phyloP scores from a whole-genome alignment of 2,329 filamentous ascomycete genomes.

The Knoxdaviesia proteae region DNA sequence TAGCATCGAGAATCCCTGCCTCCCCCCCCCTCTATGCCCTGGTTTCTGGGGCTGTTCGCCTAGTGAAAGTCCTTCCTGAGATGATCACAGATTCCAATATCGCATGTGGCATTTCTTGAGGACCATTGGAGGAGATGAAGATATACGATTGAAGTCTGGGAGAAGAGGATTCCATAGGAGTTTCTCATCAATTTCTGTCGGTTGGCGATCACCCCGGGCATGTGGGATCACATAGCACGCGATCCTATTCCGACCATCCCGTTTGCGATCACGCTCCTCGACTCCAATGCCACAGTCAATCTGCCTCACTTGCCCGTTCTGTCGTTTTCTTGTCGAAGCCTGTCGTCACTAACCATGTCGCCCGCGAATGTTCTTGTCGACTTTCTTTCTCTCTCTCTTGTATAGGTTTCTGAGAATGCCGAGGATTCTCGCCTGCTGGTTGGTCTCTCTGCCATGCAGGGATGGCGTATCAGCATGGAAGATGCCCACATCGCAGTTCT shows the following conservation, averaged over 20 bases:
- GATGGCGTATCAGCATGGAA: constrained; percentile 99
- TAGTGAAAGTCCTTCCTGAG: background rate
- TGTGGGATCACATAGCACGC: background rate
- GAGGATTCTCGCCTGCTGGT: constrained; percentile 85
- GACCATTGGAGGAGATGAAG: too few species aligned
- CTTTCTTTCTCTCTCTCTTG: constrained; percentile 3
- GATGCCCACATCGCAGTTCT: constrained; percentile 82
- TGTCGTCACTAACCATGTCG: background rate
- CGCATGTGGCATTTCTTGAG: too few species aligned
- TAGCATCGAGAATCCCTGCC: background rate
- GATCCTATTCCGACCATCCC: background rate
- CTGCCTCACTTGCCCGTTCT: background rate
- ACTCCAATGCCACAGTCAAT: background rate
- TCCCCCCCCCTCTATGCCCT: background rate
- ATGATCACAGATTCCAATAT: too few species aligned
- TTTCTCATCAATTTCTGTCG: too few species aligned
- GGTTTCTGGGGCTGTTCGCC: background rate
- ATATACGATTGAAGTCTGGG: too few species aligned
- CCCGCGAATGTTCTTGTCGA: constrained; percentile 2
- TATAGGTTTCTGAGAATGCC: constrained; percentile 67
- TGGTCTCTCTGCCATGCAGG: constrained; percentile 96
- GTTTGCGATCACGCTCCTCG: background rate
- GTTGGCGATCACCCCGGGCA: too few species aligned
- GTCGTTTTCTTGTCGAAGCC: background rate
- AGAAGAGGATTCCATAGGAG: too few species aligned